Percentiles rank a stretch among this genome's conserved stretches.
These are phyloP conservation scores for Tylopilus vinaceipallidus DNA, from an alignment of 768 basidiomycete genomes.

Conservation along the genomic window DNA sequence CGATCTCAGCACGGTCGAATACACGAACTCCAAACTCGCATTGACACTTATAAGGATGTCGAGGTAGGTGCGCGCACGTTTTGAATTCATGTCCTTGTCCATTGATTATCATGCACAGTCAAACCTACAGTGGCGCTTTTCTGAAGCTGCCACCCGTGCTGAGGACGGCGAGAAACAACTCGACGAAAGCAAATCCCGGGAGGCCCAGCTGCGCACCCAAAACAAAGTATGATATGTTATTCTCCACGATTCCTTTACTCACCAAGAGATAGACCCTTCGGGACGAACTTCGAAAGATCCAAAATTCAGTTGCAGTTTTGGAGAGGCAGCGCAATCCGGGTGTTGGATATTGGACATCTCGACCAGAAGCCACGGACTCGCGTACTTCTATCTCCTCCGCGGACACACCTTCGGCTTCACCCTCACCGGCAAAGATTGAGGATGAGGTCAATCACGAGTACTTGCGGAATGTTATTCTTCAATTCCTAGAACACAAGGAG, in stretches of 20 bases:
- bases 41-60: constrained; percentile 49
- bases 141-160: constrained; percentile 49
- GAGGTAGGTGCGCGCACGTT: constrained; percentile 50
- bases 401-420: constrained; percentile 35
- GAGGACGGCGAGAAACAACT: constrained; percentile 59
- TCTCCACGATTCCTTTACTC: constrained; percentile 2
- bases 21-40: constrained; percentile 51
- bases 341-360: constrained; percentile 84
- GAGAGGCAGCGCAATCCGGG: constrained; percentile 93
- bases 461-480: constrained; percentile 90
- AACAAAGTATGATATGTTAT: constrained; percentile 64
- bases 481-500: constrained; percentile 97
- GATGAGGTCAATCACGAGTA: constrained; percentile 97
- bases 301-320: constrained; percentile 85
- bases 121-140: constrained; percentile 41
- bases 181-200: constrained; percentile 70
- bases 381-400: constrained; percentile 43
- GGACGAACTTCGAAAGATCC: constrained; percentile 94
- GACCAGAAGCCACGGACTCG: constrained; percentile 33
- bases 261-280: constrained; percentile 65
- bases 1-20: constrained; percentile 50
- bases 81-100: not conserved
- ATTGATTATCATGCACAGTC: constrained; percentile 34
- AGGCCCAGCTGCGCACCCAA: constrained; percentile 64
- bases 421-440: constrained; percentile 48